Percentiles rank a stretch among this genome's conserved stretches.
phyloP scores from a whole-genome alignment of 345 rosid species.

The Brassica juncea region DNA sequence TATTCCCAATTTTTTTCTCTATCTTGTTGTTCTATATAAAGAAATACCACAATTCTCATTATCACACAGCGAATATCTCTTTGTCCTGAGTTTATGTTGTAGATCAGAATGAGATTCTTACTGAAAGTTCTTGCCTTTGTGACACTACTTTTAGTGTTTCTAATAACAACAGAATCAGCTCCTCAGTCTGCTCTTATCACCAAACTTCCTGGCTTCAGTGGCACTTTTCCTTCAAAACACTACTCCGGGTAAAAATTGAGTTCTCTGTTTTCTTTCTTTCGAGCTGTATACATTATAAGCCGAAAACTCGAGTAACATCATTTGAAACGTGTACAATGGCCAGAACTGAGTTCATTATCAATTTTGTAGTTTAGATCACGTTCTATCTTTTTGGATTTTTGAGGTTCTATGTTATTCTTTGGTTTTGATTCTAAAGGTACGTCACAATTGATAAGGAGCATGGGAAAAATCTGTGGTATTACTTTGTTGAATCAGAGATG shows the following conservation, averaged over 20 bases:
- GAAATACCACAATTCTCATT: neutral
- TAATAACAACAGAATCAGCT: conserved; percentile 47
- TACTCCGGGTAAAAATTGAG: conserved; percentile 61
- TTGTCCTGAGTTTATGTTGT: neutral
- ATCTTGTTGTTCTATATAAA: conserved; percentile 7
- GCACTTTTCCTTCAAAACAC: conserved; percentile 74
- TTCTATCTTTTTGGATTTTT: neutral
- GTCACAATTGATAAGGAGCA: conserved; percentile 60
- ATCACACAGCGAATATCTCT: neutral
- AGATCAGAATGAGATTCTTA: conserved; percentile 15
- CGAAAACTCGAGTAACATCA: neutral
- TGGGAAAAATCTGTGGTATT: conserved; percentile 73
- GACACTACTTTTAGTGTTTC: conserved; percentile 17
- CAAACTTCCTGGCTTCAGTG: conserved; percentile 70
- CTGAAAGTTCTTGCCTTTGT: conserved; percentile 13
- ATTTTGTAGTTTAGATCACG: neutral
- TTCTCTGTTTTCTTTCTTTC: neutral
- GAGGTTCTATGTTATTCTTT: neutral
- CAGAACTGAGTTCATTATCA: neutral
- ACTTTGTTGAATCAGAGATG: conserved; percentile 73
- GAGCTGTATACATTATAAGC: neutral
- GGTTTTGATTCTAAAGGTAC: conserved; percentile 51
- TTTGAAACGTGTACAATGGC: neutral
- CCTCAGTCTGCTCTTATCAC: conserved; percentile 61
- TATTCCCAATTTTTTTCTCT: neutral